phyloP scores from a whole-genome alignment of 352 stramenopile genomes.

The Phytopythium delawarense region DNA sequence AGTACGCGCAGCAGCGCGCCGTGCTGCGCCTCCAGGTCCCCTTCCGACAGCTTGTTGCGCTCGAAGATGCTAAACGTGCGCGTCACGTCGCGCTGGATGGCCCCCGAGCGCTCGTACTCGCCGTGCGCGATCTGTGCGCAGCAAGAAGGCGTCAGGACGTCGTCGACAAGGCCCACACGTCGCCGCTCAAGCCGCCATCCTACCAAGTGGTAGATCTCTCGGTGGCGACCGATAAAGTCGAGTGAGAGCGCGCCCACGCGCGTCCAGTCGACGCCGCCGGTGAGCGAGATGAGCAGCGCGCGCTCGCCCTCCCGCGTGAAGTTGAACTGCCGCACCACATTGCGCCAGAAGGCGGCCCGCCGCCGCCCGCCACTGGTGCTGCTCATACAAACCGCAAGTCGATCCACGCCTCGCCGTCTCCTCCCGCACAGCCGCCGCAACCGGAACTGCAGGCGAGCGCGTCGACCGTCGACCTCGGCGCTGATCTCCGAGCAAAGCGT shows the following conservation, averaged over 20 bases:
- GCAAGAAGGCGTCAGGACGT: background rate
- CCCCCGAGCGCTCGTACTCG: constrained; percentile 63
- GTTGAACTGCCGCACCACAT: constrained; percentile 79
- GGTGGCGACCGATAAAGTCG: constrained; percentile 62
- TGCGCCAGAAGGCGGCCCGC: constrained; percentile 55
- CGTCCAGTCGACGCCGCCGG: constrained; percentile 61
- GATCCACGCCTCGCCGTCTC: too few species aligned
- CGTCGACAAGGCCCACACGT: background rate
- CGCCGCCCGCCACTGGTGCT: constrained; percentile 6
- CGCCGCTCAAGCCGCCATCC: background rate
- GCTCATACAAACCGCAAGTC: background rate
- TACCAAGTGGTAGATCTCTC: constrained; percentile 75
- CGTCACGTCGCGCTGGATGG: constrained; percentile 77
- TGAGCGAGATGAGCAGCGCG: constrained; percentile 56
- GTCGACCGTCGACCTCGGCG: background rate
- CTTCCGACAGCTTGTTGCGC: constrained; percentile 26
- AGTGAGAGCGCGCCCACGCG: constrained; percentile 40
- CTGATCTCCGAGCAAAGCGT: background rate
- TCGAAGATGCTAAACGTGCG: constrained; percentile 88
- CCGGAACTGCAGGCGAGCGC: background rate
- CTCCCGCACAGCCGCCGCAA: too few species aligned
- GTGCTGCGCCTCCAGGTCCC: constrained; percentile 48
- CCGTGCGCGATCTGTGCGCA: constrained; percentile 36
- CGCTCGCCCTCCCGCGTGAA: constrained; percentile 67
- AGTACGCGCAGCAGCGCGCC: constrained; percentile 70